Evolutionary conservation across 306 rosid species (phyloP), one percentile per base, ranked within the genome.

Genomic region (Glycine tomentella): DNA sequence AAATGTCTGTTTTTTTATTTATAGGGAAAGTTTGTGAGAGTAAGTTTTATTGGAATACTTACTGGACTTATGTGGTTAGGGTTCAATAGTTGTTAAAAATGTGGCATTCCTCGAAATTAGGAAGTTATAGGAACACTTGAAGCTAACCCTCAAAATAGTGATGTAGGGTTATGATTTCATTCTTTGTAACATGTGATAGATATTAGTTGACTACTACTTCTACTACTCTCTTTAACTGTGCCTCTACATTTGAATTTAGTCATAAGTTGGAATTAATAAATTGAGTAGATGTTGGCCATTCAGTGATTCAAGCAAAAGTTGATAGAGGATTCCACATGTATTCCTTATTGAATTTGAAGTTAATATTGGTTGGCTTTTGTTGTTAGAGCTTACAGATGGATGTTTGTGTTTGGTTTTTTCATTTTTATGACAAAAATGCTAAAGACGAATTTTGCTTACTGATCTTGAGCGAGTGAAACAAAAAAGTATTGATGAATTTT

Each of bases 1-100:
- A 9, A 31, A 14, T 62, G 14, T 40, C 59, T 71, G 40, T 36
- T 25, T 25, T 12, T 69, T 59, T 62, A 42, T 75, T 59, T 51
- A 49, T 34, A 50, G 77, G 58, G 15, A 46, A 51, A 16, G 62
- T 40, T 38, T 53, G 34, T 78, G 64, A n/a, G 40, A 50, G n/a
- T 40, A 13, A 36, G 25, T 72, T 66, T 36, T 66, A 8, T 38
- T 64, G n/a, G n/a, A 71, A 56, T 72, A 36, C 20, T 48, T 2
- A 11, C 45, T 56, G 49, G 62, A 65, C 48, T 38, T 38, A 57
- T 56, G 46, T 76, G 5, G 71, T 85, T 53, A 71, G 80, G 79
- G 79, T 49, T 53, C 25, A 44, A 6, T 63, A 9, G 9, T 63
- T 17, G 10, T 45, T 49, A 75, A 64, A 77, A 81, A 25, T 64